Conservation (phyloP, 257 asterid species). For the Handroanthus guayacan region DNA sequence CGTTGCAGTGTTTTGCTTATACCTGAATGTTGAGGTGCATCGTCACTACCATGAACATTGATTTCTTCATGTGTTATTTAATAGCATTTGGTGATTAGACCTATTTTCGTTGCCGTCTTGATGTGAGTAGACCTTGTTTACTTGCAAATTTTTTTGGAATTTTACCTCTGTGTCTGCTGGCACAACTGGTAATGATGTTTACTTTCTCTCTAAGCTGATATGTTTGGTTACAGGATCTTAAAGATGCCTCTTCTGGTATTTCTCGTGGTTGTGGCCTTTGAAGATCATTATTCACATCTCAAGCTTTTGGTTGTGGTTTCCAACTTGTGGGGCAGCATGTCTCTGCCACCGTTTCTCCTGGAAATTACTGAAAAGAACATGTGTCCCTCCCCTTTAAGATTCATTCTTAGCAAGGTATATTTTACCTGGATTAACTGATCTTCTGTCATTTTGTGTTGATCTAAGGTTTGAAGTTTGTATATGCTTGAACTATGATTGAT, state of each 20-base stretch:
- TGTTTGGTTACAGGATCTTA: slow-evolving; percentile 34
- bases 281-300: slow-evolving; percentile 17
- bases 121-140: slow-evolving; percentile 27
- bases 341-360: background rate
- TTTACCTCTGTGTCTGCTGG: slow-evolving; percentile 16
- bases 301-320: background rate
- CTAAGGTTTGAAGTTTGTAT: background rate
- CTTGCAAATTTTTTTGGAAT: background rate
- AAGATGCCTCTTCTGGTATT: slow-evolving; percentile 22
- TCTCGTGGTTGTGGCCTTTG: slow-evolving; percentile 23
- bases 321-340: background rate
- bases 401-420: slow-evolving; percentile 3
- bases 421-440: slow-evolving; percentile 1
- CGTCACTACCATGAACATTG: slow-evolving; percentile 5
- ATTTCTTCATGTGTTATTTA: background rate
- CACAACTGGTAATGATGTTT: background rate
- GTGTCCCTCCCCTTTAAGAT: background rate
- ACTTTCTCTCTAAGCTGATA: slow-evolving; percentile 19
- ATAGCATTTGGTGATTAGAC: slow-evolving; percentile 16
- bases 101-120: background rate
- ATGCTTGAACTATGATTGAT: slow-evolving; percentile 15
- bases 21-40: slow-evolving; percentile 17
- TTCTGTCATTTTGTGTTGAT: background rate
- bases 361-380: slow-evolving; percentile 16
- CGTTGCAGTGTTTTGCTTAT: background rate